Evolutionary conservation across 805 yeast species (phyloP), one percentile per base, ranked within the genome.

Genomic region (Vanderwaltozyma yarrowii): DNA sequence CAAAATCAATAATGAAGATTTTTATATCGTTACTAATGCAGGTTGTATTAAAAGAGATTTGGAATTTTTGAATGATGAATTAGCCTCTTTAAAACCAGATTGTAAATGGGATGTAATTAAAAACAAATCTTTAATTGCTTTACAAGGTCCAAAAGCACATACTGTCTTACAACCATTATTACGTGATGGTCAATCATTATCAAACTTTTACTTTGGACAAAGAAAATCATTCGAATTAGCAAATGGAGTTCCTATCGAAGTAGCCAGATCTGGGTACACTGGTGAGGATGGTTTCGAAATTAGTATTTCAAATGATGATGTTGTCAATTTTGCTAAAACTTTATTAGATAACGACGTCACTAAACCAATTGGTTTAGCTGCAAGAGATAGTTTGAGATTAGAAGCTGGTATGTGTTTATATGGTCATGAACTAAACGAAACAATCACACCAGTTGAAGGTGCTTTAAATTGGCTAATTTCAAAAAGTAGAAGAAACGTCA

Each of bases 391-490:
- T 10, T 69, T 92, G 47, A 76, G 98, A 54, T 66, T 92, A 37
- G 98, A 92, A 66, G 98, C 98, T 4, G 98, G 98, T 24, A 84
- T 92, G 96, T 92, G 98, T 62, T 70, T 92, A 39, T 92, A 92
- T 53, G 98, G 98, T 2, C 82, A 87, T 58, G 98, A 92, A 61
- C 70, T 92, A 51, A 74, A 72, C 44, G 95, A 86, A 49, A 60
- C 64, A 11, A 76, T 74, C 23, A 80, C 95, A 2, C 98, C 98
- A 10, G 76, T 89, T 4, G 94, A 87, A 50, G 94, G 92, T 0
- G 76, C 92, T 0, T 71, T 92, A 47, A 71, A 87, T 35, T 92
- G 98, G 98, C 73, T 87, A 36, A 71, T 92, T 33, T 83, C 94
- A 28, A 86, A 87, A 65, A 56, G 75, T 13, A 78, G 96, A 60